These are phyloP conservation scores for Metschnikowia reukaufii DNA, from an alignment of 805 yeast genomes.

Conservation along the genomic window DNA sequence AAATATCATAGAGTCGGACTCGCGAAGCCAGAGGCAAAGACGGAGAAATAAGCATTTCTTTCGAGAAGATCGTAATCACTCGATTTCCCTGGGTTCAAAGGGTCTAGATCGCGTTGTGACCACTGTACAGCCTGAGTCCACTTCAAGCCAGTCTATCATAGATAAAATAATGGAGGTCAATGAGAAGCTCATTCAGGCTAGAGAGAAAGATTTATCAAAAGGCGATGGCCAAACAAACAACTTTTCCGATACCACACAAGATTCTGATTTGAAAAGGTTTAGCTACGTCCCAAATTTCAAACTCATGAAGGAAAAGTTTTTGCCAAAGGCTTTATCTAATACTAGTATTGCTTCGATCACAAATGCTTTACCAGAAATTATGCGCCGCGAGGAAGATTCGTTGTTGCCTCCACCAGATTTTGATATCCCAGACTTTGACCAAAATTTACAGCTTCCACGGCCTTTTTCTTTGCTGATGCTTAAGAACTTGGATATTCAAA, in stretches of 20 bases:
- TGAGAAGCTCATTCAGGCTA: constrained; percentile 5
- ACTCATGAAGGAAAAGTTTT: constrained; percentile 8
- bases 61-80: constrained; percentile 9
- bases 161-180: constrained; percentile 18
- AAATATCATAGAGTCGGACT: constrained; percentile 1
- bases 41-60: constrained; percentile 10
- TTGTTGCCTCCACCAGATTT: constrained; percentile 5
- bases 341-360: neutral
- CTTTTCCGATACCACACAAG: neutral
- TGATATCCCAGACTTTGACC: constrained; percentile 6
- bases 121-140: constrained; percentile 18
- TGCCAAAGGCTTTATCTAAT: constrained; percentile 3
- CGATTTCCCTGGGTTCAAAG: neutral
- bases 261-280: neutral
- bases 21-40: constrained; percentile 2
- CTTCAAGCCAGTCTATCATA: constrained; percentile 13
- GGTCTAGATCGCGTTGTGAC: constrained; percentile 5
- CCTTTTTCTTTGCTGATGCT: constrained; percentile 34
- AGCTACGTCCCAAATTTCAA: constrained; percentile 8
- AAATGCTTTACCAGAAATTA: neutral
- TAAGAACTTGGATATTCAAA: constrained; percentile 33
- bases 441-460: constrained; percentile 28
- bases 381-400: neutral
- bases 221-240: neutral
- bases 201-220: constrained; percentile 5